These are phyloP conservation scores for Furcasterigmium sp. DNA, from an alignment of 2,329 filamentous ascomycete species.

Conservation along the genomic window DNA sequence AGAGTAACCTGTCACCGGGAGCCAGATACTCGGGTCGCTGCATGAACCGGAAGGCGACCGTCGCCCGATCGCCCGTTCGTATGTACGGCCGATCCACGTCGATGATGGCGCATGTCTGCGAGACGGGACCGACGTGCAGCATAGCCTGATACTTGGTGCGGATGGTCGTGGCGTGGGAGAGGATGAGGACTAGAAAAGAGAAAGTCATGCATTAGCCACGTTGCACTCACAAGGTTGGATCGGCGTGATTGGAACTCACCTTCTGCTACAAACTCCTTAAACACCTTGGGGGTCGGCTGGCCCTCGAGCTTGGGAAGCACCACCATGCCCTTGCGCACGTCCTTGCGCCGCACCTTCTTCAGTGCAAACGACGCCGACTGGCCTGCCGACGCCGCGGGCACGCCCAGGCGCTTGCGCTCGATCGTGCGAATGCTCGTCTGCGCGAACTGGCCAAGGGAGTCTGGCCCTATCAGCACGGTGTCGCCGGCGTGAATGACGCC, in stretches of 20 bases:
- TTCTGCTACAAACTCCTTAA: slow-evolving; percentile 73
- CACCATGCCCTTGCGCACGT: slow-evolving; percentile 97
- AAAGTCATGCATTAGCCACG: slow-evolving; percentile 7
- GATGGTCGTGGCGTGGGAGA: slow-evolving; percentile 95
- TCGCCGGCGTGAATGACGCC: slow-evolving; percentile 90
- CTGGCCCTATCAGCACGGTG: slow-evolving; percentile 80
- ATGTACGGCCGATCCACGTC: slow-evolving; percentile 97
- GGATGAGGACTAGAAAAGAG: slow-evolving; percentile 70
- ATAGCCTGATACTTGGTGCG: slow-evolving; percentile 97
- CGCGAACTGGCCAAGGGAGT: slow-evolving; percentile 83
- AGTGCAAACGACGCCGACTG: slow-evolving; percentile 91
- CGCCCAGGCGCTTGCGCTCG: slow-evolving; percentile 85
- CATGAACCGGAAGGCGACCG: slow-evolving; percentile 90
- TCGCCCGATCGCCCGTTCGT: slow-evolving; percentile 87
- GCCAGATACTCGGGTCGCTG: slow-evolving; percentile 90
- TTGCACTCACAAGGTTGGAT: slow-evolving; percentile 5
- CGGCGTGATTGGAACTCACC: slow-evolving; percentile 38
- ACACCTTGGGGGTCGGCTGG: slow-evolving; percentile 63
- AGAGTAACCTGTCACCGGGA: slow-evolving; percentile 83
- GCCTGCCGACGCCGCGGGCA: slow-evolving; percentile 82
- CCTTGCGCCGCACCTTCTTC: slow-evolving; percentile 80
- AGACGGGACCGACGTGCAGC: slow-evolving; percentile 92
- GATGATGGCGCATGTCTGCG: slow-evolving; percentile 94
- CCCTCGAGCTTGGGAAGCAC: slow-evolving; percentile 80
- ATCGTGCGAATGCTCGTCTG: slow-evolving; percentile 86